Evolutionary conservation across 2,329 filamentous ascomycete genomes (phyloP).

Genomic region (Geoglossum cookeanum): DNA sequence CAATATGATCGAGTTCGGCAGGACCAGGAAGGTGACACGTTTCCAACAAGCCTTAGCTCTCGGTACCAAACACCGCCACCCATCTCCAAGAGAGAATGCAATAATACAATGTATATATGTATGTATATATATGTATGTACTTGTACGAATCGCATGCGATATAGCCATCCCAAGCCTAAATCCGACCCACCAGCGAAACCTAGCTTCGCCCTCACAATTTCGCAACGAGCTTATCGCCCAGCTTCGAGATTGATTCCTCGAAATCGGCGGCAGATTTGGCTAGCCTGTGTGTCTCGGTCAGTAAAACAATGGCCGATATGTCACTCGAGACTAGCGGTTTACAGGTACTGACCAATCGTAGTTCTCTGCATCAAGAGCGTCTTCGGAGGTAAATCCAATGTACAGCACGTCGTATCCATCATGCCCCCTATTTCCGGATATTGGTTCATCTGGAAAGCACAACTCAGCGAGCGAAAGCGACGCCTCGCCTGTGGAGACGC

Average conservation of each 20-base stretch:
- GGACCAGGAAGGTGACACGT: no score
- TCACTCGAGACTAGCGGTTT: background rate
- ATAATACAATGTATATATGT: no score
- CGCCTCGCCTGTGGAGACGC: conserved; percentile 34
- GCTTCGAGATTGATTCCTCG: background rate
- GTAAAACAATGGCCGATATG: background rate
- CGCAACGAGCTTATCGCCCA: background rate
- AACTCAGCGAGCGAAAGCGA: conserved; percentile 37
- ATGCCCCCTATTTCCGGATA: conserved; percentile 38
- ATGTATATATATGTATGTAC: no score
- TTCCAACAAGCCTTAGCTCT: no score
- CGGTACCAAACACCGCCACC: no score
- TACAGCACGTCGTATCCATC: conserved; percentile 39
- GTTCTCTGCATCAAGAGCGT: conserved; percentile 24
- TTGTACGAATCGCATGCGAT: no score
- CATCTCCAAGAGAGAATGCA: no score
- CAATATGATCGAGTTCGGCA: no score
- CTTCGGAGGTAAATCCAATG: conserved; percentile 37
- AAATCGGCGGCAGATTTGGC: background rate
- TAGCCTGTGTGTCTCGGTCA: background rate
- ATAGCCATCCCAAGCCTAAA: no score
- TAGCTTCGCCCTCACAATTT: background rate
- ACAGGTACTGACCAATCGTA: background rate
- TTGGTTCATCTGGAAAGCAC: conserved; percentile 31
- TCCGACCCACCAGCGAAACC: no score